Evolutionary conservation across 257 asterid species (phyloP), one percentile per base, ranked within the genome.

Genomic region (Nicotiana tomentosiformis): DNA sequence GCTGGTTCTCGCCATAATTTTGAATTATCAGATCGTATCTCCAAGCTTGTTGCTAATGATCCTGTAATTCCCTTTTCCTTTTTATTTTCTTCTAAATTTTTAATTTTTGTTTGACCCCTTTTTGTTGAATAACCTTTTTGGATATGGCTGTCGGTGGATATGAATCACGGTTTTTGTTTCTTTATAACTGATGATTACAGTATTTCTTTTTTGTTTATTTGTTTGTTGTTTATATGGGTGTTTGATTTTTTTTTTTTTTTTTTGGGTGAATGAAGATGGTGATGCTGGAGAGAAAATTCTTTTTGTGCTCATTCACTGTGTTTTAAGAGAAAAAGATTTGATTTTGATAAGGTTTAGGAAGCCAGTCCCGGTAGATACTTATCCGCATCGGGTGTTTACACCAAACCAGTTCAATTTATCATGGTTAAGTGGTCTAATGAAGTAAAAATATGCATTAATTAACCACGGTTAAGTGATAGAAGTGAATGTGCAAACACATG

Each of bases 11-110:
- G 86, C n/a, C 91, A 84, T 51, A 81, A 82, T 81, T 86, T 94
- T 51, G 89, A 94, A 84, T 85, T 94, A 39, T 88, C 98, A 18
- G 97, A 96, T 90, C 99, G 99, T 32, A 94, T 96, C 65, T 87
- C 99, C 65, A 94, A 94, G 92, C 98, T 96, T 77, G 99, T 96
- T 20, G 98, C 98, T 18, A 82, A 85, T 82, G 98, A 96, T 90
- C 99, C 98, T 77, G 99, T 96, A 90, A 83, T 7, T 81, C 20
- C 67, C 37, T 10, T 70, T 37, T 10, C 8, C 0, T 9, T 37
- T 32, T 61, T 6, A 51, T 32, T 4, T 20, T 3, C 58, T 9
- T 12, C 2, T 32, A 32, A 35, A 23, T 14, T 66, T 46, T 12
- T 26, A 1, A 1, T 70, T 29, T 23, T n/a, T 5, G 15, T 43